A percentile compares a stretch with the other conserved stretches of the same genome.
These are phyloP conservation scores for Malus sylvestris DNA, from an alignment of 306 rosid genomes.

Conservation along the genomic window DNA sequence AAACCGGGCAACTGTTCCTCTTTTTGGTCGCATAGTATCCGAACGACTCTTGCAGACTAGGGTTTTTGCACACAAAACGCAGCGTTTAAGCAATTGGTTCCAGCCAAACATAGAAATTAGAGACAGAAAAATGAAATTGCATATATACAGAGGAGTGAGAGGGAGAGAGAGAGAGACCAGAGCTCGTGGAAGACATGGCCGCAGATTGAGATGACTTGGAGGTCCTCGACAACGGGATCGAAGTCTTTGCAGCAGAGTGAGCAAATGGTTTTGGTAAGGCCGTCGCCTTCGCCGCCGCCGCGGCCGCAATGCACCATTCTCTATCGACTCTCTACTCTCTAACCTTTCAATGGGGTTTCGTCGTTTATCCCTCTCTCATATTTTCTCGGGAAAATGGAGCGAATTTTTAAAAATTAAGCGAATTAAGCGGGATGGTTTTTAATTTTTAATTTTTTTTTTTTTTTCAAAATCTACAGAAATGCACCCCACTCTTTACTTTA, in stretches of 20 bases:
- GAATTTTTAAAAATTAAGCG: background rate
- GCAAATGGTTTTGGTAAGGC: conserved; percentile 60
- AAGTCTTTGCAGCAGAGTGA: conserved; percentile 86
- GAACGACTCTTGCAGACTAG: conserved; percentile 85
- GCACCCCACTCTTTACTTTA: too few species aligned
- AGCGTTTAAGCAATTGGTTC: background rate
- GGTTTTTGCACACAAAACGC: conserved; percentile 16
- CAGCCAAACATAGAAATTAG: background rate
- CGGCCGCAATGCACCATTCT: conserved; percentile 30
- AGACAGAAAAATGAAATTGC: background rate
- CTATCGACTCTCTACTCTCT: background rate
- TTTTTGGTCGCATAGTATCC: conserved; percentile 58
- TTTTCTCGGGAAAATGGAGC: conserved; percentile 8
- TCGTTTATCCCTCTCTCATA: background rate
- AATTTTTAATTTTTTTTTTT: background rate
- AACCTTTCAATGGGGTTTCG: background rate
- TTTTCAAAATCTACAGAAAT: too few species aligned
- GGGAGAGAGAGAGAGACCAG: conserved; percentile 35
- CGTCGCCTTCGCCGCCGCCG: background rate
- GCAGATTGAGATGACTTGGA: conserved; percentile 70
- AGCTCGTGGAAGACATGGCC: conserved; percentile 98
- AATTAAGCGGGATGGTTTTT: background rate
- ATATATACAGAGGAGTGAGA: background rate
- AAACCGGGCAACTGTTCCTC: conserved; percentile 75
- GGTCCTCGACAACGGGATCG: conserved; percentile 71